Evolutionary conservation across 768 basidiomycete species (phyloP).

Genomic region (Favolaschia claudopus): DNA sequence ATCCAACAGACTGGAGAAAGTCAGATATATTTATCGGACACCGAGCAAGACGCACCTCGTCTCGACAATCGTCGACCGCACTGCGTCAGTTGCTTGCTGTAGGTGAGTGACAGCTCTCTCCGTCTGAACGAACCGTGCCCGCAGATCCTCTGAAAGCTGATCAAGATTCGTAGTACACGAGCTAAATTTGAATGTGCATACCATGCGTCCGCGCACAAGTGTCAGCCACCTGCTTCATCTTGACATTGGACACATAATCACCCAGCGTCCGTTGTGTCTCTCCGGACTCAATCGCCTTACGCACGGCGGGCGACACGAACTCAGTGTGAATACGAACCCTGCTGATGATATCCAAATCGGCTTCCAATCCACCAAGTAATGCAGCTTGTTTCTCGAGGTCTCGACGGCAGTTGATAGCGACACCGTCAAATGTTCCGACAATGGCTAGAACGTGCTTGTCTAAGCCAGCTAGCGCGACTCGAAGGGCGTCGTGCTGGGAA

Average conservation of each 20-base stretch:
- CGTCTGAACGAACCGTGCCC: constrained; percentile 57
- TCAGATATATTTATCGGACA: background rate
- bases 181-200: constrained; percentile 38
- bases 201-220: constrained; percentile 75
- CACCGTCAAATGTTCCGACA: constrained; percentile 71
- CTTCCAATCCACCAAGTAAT: constrained; percentile 68
- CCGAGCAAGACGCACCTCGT: constrained; percentile 48
- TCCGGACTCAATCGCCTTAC: constrained; percentile 76
- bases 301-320: constrained; percentile 72
- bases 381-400: constrained; percentile 74
- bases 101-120: constrained; percentile 62
- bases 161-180: constrained; percentile 14
- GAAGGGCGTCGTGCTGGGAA: constrained; percentile 73
- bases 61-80: constrained; percentile 58
- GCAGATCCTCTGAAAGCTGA: constrained; percentile 60
- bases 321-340: constrained; percentile 75
- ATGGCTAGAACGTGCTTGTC: constrained; percentile 78
- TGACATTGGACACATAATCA: constrained; percentile 80
- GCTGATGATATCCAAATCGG: constrained; percentile 75
- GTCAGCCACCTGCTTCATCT: constrained; percentile 84
- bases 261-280: constrained; percentile 74
- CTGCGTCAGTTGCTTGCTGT: constrained; percentile 63
- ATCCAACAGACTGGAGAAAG: constrained; percentile 55
- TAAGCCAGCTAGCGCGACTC: constrained; percentile 75
- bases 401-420: constrained; percentile 59